Conservation (phyloP, 441 rosid genomes). For the Euphorbia schlechtendalii region DNA sequence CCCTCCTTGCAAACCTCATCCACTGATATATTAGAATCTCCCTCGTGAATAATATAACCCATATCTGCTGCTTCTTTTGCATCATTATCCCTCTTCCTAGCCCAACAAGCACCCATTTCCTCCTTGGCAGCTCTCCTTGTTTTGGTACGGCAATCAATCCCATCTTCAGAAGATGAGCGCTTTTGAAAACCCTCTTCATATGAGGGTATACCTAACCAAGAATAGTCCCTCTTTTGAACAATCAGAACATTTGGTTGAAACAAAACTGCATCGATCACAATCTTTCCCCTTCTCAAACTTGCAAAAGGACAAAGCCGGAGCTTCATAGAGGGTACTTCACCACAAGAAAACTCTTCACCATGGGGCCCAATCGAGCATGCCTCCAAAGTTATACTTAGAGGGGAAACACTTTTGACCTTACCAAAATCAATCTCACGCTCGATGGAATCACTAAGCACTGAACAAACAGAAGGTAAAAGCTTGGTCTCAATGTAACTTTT, state of each 20-base stretch:
- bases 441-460: constrained; percentile 63
- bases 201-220: constrained; percentile 88
- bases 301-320: constrained; percentile 78
- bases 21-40: constrained; percentile 33
- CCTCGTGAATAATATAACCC: constrained; percentile 62
- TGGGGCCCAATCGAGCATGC: constrained; percentile 79
- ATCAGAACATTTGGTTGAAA: constrained; percentile 65
- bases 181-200: constrained; percentile 51
- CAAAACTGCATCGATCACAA: constrained; percentile 86
- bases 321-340: constrained; percentile 80
- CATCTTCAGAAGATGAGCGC: constrained; percentile 81
- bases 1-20: constrained; percentile 35
- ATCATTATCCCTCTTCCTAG: constrained; percentile 54
- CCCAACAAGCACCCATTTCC: constrained; percentile 60
- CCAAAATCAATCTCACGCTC: constrained; percentile 88
- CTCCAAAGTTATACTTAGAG: constrained; percentile 84
- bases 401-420: constrained; percentile 83
- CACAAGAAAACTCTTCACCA: constrained; percentile 82
- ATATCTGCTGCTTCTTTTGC: constrained; percentile 78
- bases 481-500: constrained; percentile 64
- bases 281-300: constrained; percentile 83
- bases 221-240: constrained; percentile 82
- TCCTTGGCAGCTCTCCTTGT: constrained; percentile 79
- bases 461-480: constrained; percentile 89
- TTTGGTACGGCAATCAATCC: constrained; percentile 91